Conservation (phyloP, 2,329 filamentous ascomycete species). For the Curvularia sp. region DNA sequence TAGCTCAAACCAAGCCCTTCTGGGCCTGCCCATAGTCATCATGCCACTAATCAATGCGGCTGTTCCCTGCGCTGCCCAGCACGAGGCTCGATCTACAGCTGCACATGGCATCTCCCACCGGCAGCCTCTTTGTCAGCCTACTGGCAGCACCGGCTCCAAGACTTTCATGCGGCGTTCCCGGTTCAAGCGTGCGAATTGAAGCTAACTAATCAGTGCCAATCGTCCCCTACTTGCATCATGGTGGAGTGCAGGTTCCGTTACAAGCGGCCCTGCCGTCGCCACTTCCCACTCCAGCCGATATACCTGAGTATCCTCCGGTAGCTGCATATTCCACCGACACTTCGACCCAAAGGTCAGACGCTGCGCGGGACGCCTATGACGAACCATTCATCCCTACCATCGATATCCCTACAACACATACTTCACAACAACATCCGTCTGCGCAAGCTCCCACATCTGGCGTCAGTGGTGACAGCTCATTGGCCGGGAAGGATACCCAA, state of each 20-base stretch:
- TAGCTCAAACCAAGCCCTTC: conserved; percentile 18
- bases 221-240: conserved; percentile 46
- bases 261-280: conserved; percentile 35
- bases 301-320: conserved; percentile 38
- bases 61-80: conserved; percentile 26
- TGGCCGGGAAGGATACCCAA: conserved; percentile 32
- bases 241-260: conserved; percentile 47
- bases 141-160: conserved; percentile 36
- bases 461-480: conserved; percentile 23
- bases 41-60: conserved; percentile 4
- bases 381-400: conserved; percentile 33
- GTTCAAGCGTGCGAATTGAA: conserved; percentile 21
- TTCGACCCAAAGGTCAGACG: conserved; percentile 21
- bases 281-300: conserved; percentile 31
- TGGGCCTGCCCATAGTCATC: conserved; percentile 5
- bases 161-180: conserved; percentile 12
- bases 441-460: conserved; percentile 27
- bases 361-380: conserved; percentile 42
- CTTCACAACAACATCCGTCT: conserved; percentile 33
- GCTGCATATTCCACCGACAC: conserved; percentile 27
- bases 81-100: conserved; percentile 16
- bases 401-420: conserved; percentile 38
- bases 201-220: conserved; percentile 48
- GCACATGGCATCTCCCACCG: background rate
- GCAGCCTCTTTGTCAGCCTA: conserved; percentile 13